Conservation (phyloP, 148 eudicot genomes). For the Diospyros kaki region DNA sequence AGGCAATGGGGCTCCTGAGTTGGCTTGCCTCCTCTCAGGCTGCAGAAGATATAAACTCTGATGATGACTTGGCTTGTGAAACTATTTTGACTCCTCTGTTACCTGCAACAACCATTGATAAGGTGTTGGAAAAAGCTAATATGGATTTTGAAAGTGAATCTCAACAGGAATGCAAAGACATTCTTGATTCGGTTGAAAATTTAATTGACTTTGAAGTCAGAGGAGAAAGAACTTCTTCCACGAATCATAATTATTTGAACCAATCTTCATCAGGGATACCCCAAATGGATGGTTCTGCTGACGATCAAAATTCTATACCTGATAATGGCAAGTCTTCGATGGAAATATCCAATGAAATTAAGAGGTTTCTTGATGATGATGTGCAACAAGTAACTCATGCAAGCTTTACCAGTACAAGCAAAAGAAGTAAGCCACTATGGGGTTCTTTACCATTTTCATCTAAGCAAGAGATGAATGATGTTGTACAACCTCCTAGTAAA, state of each 20-base stretch:
- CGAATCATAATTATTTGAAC: constrained; percentile 13
- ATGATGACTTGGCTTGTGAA: constrained; percentile 73
- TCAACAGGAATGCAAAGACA: constrained; percentile 92
- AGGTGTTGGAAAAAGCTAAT: constrained; percentile 76
- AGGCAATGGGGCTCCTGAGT: constrained; percentile 68
- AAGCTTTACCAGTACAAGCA: constrained; percentile 26
- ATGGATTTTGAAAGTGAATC: constrained; percentile 72
- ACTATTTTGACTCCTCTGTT: constrained; percentile 70
- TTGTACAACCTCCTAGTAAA: constrained; percentile 21
- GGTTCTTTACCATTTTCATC: constrained; percentile 61
- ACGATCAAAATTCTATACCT: constrained; percentile 35
- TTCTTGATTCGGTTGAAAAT: constrained; percentile 80
- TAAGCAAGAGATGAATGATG: constrained; percentile 20
- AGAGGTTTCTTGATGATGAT: constrained; percentile 22
- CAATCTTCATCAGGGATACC: constrained; percentile 40
- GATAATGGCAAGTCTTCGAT: constrained; percentile 19
- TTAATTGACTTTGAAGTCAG: constrained; percentile 26
- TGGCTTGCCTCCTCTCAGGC: constrained; percentile 99
- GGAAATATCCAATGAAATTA: constrained; percentile 21
- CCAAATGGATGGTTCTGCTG: constrained; percentile 68
- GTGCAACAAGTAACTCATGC: constrained; percentile 24
- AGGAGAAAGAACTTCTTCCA: constrained; percentile 26
- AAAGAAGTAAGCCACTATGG: constrained; percentile 44
- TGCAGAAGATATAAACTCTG: constrained; percentile 82
- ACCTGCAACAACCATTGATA: constrained; percentile 57